Evolutionary conservation across 495 filamentous ascomycete genomes (phyloP), one percentile per base, ranked within the genome.

Genomic region (Bathelium albidoporum): DNA sequence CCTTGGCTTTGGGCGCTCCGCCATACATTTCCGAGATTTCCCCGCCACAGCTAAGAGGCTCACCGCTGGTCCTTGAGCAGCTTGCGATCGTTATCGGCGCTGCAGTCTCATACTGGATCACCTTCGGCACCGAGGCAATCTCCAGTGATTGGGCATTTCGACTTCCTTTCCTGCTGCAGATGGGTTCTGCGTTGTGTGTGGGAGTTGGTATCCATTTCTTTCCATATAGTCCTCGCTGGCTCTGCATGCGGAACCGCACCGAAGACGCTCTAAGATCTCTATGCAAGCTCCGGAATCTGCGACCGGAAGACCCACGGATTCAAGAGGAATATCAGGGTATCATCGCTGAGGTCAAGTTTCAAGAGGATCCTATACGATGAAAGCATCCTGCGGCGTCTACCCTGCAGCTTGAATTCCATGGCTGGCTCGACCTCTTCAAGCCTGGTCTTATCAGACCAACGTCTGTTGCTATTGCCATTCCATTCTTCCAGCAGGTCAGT

Each of bases 301-400:
- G 69, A 24, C 14, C 39, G 1, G 52, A 64, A 10, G 69, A 73
- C 60, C 58, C 66, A 9, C 59, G 60, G 7, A 64, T 73, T 1
- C 66, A 71, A 60, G 43, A 44, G 16, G 69, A 73, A 65, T 71
- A 61, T 61, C 62, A 64, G 16, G 64, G 63, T 2, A 73, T 73
- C 43, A 62, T 71, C 10, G 32, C 69, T 20, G 70, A 72, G 52
- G 61, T 63, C 22, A 60, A 61, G 32, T 68, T 72, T 20, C 70
- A n/a, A 72, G 60, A 62, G 61, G 24, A 36, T 36, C 58, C 22
- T 60, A 5, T 28, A 29, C 7, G 58, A 60, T 12, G 14, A 1
- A 41, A n/a, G 62, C 28, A 62, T 71, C 12, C 45, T 64, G 14
- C 16, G 39, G 39, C 55, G 45, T n/a, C 55, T 65, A 53, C 59